These are phyloP conservation scores for Suillus hirtellus DNA, from an alignment of 768 basidiomycete species.

Conservation along the genomic window DNA sequence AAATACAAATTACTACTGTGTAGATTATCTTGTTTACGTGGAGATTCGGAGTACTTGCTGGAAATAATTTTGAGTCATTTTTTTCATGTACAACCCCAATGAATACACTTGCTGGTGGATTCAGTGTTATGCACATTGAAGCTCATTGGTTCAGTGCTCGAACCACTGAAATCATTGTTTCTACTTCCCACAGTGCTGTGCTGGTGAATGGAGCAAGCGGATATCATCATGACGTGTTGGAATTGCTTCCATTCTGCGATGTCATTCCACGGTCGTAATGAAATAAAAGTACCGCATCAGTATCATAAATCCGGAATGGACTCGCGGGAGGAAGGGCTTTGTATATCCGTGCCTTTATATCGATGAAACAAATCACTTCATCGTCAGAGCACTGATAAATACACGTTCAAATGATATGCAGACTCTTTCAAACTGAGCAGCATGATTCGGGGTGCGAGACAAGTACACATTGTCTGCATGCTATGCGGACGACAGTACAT, in stretches of 20 bases:
- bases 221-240: background rate
- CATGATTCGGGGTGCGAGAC: too few relatives aligned
- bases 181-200: too few relatives aligned
- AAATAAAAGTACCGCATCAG: background rate
- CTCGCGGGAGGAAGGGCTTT: background rate
- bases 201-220: background rate
- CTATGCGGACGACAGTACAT: too few relatives aligned
- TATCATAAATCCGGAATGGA: background rate
- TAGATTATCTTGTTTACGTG: background rate
- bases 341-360: too few relatives aligned
- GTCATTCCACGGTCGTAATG: background rate
- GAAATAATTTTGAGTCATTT: background rate
- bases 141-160: too few relatives aligned
- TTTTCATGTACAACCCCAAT: too few relatives aligned
- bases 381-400: too few relatives aligned
- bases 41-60: background rate
- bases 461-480: too few relatives aligned
- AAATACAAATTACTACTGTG: background rate
- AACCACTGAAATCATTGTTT: too few relatives aligned
- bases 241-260: background rate
- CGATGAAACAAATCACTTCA: background rate
- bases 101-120: too few relatives aligned
- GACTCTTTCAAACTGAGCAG: background rate
- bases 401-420: background rate
- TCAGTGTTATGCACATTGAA: too few relatives aligned